Conservation (phyloP, 257 asterid genomes). For the Solanum tarijense region DNA sequence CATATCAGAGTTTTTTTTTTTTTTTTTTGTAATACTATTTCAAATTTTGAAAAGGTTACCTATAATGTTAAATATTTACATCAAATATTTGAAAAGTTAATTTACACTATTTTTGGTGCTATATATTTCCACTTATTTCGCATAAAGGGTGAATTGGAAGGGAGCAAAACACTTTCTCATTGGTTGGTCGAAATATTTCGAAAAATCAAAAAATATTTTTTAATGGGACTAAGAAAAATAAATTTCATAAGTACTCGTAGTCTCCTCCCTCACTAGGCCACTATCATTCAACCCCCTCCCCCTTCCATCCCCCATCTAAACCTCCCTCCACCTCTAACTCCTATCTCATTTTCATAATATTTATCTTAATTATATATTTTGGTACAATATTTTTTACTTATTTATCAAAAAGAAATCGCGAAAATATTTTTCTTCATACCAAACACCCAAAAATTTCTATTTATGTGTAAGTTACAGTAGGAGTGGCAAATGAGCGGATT, state of each 20-base stretch:
- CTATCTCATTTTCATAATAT: neutral
- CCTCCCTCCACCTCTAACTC: neutral
- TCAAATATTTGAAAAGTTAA: neutral
- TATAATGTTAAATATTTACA: neutral
- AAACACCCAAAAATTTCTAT: neutral
- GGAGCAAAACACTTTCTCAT: neutral
- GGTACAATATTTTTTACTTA: no score
- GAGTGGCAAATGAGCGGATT: no score
- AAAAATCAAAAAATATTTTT: neutral
- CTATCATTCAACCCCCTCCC: neutral
- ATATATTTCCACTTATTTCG: neutral
- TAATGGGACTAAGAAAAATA: conserved; percentile 12
- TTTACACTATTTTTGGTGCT: neutral
- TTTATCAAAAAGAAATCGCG: no score
- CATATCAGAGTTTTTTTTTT: no score
- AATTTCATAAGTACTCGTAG: no score
- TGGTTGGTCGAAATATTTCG: neutral
- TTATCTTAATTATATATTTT: neutral
- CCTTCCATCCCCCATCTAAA: neutral
- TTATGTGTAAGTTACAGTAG: neutral
- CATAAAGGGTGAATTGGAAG: neutral
- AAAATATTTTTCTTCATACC: neutral
- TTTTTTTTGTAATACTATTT: no score
- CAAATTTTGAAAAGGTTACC: no score
- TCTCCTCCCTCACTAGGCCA: neutral